Evolutionary conservation across 305 asterid genomes (phyloP).

Genomic region (Solanum hybrid): DNA sequence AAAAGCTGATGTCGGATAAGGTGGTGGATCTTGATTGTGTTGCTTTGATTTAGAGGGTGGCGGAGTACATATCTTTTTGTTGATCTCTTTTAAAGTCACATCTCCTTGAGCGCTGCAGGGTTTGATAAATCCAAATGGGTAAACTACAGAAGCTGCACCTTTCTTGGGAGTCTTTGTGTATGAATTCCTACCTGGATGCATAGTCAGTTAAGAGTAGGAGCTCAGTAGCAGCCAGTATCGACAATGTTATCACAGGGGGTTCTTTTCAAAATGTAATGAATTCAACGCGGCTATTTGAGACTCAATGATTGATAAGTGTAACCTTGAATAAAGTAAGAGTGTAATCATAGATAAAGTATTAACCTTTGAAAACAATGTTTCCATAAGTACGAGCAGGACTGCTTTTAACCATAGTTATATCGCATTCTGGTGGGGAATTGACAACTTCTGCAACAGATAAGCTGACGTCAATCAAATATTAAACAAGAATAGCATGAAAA

Average conservation of each 20-base stretch:
- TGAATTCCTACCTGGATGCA: constrained; percentile 21
- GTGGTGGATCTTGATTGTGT: constrained; percentile 3
- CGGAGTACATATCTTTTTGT: constrained; percentile 16
- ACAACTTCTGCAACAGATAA: neutral
- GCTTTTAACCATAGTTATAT: neutral
- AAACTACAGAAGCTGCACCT: constrained; percentile 18
- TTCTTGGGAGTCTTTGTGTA: neutral
- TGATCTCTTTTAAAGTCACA: constrained; percentile 27
- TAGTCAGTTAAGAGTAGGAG: neutral
- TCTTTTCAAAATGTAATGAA: neutral
- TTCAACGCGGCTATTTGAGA: neutral
- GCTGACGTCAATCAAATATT: neutral
- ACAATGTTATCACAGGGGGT: neutral
- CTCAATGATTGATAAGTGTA: neutral
- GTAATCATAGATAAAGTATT: neutral
- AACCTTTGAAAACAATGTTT: constrained; percentile 15
- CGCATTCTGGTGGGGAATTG: neutral
- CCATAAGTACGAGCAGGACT: neutral
- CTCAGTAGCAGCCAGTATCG: neutral
- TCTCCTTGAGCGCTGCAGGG: constrained; percentile 27
- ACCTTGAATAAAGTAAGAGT: neutral
- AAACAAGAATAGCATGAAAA: neutral
- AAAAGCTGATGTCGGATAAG: constrained; percentile 29
- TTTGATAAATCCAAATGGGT: constrained; percentile 25
- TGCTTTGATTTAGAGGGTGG: constrained; percentile 8